Evolutionary conservation across 2,329 filamentous ascomycete genomes (phyloP).

Genomic region (Aspergillus terreus): DNA sequence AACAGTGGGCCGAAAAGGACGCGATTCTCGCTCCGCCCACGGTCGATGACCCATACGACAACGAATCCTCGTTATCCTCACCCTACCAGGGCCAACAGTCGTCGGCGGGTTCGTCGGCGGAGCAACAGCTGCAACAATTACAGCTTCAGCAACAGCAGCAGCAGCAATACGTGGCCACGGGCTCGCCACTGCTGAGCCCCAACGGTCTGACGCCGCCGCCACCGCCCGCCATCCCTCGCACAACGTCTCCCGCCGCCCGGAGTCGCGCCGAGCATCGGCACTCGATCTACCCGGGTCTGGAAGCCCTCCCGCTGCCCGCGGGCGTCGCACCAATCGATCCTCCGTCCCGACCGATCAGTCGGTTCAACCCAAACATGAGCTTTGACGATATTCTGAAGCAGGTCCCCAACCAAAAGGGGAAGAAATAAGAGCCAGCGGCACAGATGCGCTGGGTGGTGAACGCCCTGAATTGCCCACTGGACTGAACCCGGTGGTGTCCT

Average conservation of each 20-base stretch:
- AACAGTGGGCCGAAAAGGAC: conserved; percentile 54
- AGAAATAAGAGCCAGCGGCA: conserved; percentile 25
- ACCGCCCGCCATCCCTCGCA: conserved; percentile 33
- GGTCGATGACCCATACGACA: conserved; percentile 33
- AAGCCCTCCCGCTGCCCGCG: conserved; percentile 42
- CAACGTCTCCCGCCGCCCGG: conserved; percentile 27
- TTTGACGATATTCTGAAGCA: conserved; percentile 47
- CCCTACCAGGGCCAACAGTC: conserved; percentile 37
- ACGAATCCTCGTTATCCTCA: conserved; percentile 37
- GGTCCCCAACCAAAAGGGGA: conserved; percentile 34
- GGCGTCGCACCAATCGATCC: conserved; percentile 41
- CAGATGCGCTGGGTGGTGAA: neutral
- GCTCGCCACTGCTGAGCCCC: conserved; percentile 27
- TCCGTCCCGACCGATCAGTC: conserved; percentile 35
- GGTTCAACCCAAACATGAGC: conserved; percentile 46
- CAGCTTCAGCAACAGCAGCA: conserved; percentile 27
- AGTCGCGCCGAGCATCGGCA: conserved; percentile 36
- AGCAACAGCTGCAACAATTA: conserved; percentile 21
- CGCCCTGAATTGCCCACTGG: neutral
- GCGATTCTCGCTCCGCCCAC: conserved; percentile 30
- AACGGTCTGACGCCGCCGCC: conserved; percentile 33
- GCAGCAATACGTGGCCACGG: conserved; percentile 17
- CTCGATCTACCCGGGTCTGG: conserved; percentile 43
- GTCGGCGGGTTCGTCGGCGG: conserved; percentile 34
- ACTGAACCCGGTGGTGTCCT: neutral